Evolutionary conservation across 345 rosid genomes (phyloP).

Genomic region (Camelina sativa): DNA sequence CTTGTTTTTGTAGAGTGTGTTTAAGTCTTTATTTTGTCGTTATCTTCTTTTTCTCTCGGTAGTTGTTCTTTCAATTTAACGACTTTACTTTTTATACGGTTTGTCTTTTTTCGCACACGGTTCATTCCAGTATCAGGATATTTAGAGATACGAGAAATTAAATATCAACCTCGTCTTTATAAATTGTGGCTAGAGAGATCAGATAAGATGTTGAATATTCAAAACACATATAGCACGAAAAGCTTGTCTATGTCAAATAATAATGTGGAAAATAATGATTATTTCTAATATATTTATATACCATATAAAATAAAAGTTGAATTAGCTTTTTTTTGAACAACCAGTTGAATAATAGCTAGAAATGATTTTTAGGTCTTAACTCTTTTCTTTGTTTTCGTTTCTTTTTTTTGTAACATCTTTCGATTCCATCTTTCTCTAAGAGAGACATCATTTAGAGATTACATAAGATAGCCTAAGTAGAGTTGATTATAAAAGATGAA

Average conservation of each 20-base stretch:
- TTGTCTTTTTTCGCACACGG: slow-evolving; percentile 26
- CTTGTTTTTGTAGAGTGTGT: slow-evolving; percentile 14
- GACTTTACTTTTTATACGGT: background rate
- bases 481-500: no score
- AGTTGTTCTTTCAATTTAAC: slow-evolving; percentile 28
- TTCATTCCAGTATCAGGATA: slow-evolving; percentile 8
- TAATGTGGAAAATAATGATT: background rate
- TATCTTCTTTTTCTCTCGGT: background rate
- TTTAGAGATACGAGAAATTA: slow-evolving; percentile 32
- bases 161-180: slow-evolving; percentile 26
- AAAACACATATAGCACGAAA: background rate
- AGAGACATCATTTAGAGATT: no score
- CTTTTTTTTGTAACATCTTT: no score
- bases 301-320: background rate
- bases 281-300: background rate
- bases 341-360: no score
- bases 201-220: slow-evolving; percentile 40
- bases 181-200: background rate
- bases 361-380: no score
- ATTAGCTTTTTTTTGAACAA: background rate
- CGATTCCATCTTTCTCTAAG: no score
- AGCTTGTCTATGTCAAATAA: background rate
- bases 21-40: background rate
- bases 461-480: no score
- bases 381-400: no score